Conservation (phyloP, 768 basidiomycete genomes). For the Collybia nuda region DNA sequence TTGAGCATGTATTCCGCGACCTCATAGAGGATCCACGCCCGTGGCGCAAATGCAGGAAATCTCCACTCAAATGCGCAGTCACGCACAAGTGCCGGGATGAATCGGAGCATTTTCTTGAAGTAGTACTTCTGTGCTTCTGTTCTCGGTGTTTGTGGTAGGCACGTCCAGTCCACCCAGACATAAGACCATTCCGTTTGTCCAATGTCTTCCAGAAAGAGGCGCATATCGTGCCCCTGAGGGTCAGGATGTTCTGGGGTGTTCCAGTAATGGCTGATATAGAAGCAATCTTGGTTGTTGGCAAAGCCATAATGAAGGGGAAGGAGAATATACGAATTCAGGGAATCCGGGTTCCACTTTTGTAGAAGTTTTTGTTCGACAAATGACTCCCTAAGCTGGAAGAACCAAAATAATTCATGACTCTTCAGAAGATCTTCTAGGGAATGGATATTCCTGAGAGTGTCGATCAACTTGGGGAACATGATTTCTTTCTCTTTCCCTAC, state of each 20-base stretch:
- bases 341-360: not conserved
- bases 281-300: not conserved
- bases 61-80: not conserved
- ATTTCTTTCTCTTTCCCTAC: not conserved
- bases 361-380: not conserved
- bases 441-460: not conserved
- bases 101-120: not conserved
- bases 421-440: not conserved
- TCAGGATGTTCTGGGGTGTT: not conserved
- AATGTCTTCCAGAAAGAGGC: not conserved
- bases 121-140: not conserved
- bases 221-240: not conserved
- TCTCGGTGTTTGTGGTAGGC: not conserved
- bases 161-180: not conserved
- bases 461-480: not conserved
- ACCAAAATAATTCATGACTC: not conserved
- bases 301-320: not conserved
- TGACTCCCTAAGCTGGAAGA: not conserved
- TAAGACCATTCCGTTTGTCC: not conserved
- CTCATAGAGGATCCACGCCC: not conserved
- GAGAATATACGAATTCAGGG: not conserved
- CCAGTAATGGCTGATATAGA: conserved; percentile 1
- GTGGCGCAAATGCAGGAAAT: not conserved
- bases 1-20: not conserved
- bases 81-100: not conserved